A percentile compares a stretch with the other conserved stretches of the same genome.
Evolutionary conservation across 352 stramenopile genomes (phyloP).

Genomic region (Pythium phragmiticola): DNA sequence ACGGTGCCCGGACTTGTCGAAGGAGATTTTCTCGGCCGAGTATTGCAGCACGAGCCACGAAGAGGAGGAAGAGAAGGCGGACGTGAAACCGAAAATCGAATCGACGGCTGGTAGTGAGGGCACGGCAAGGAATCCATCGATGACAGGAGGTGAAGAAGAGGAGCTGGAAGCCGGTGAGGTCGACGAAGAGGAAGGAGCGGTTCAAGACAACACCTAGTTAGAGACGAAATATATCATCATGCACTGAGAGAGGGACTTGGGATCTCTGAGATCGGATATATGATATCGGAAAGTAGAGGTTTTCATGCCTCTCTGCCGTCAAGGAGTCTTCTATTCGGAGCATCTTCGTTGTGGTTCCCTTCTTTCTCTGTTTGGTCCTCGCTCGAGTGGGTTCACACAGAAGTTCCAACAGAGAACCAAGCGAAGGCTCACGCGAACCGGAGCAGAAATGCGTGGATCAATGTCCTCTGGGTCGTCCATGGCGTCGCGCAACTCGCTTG

Average conservation of each 20-base stretch:
- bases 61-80: constrained; percentile 12
- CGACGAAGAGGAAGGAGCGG: constrained; percentile 20
- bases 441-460: constrained; percentile 8
- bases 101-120: neutral
- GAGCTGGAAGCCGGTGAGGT: constrained; percentile 29
- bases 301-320: too few species aligned
- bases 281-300: neutral
- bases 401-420: constrained; percentile 1
- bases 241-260: constrained; percentile 1
- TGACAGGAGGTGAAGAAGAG: constrained; percentile 8
- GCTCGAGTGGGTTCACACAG: constrained; percentile 5
- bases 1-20: constrained; percentile 34
- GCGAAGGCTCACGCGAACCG: neutral
- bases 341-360: neutral
- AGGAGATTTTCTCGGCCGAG: constrained; percentile 28
- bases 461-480: constrained; percentile 15
- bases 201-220: neutral
- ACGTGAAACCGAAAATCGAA: constrained; percentile 13
- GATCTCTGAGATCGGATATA: constrained; percentile 3
- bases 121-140: constrained; percentile 1
- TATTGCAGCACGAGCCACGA: neutral
- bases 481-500: constrained; percentile 18
- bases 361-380: neutral
- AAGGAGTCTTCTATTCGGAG: constrained; percentile 2
- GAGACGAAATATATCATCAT: neutral